Conservation (phyloP, 768 basidiomycete genomes). For the Suillus placidus region DNA sequence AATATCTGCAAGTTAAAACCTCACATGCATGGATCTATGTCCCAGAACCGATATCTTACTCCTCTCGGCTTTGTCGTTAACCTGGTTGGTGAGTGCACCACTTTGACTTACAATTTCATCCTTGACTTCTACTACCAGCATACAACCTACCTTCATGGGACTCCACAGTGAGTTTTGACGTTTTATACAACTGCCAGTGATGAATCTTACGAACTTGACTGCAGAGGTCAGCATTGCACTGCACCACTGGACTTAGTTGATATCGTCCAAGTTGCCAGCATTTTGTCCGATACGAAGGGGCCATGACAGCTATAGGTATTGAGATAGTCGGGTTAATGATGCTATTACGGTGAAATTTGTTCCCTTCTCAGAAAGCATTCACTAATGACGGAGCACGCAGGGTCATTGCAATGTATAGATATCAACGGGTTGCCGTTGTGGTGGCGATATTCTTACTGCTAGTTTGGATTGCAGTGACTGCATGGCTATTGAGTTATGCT, state of each 20-base stretch:
- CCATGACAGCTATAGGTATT: constrained; percentile 46
- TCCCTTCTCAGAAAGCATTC: background rate
- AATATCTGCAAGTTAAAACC: background rate
- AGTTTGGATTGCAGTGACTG: constrained; percentile 49
- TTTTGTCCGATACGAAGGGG: constrained; percentile 56
- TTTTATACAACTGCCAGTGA: background rate
- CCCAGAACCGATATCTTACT: constrained; percentile 67
- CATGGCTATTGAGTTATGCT: constrained; percentile 54
- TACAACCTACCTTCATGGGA: constrained; percentile 20
- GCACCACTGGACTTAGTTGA: background rate
- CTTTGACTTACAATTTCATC: background rate
- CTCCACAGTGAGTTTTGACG: background rate
- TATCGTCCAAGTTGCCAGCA: constrained; percentile 39
- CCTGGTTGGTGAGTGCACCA: constrained; percentile 35
- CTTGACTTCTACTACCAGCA: constrained; percentile 13
- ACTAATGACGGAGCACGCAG: constrained; percentile 10
- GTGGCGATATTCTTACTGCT: constrained; percentile 36
- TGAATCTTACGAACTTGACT: constrained; percentile 4
- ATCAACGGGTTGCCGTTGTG: constrained; percentile 11
- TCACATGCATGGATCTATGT: background rate
- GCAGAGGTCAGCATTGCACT: constrained; percentile 2
- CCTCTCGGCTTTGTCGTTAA: constrained; percentile 68
- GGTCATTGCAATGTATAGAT: constrained; percentile 22
- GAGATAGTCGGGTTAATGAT: constrained; percentile 45
- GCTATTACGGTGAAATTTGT: constrained; percentile 41